phyloP scores from a whole-genome alignment of 352 stramenopile genomes.

The Saprolegnia diclina region DNA sequence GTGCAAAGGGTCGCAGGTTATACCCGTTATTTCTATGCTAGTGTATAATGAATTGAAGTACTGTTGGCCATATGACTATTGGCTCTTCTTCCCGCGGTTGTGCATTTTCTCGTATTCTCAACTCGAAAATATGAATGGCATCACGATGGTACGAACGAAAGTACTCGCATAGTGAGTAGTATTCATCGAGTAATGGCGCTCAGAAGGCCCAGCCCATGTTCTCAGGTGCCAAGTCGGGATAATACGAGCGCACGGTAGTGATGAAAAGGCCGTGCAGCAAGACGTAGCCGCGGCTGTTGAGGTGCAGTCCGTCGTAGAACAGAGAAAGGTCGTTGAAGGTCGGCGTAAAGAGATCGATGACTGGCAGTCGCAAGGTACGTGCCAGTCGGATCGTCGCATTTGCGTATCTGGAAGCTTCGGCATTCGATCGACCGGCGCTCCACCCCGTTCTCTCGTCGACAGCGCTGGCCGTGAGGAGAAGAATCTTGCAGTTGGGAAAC shows the following conservation, averaged over 20 bases:
- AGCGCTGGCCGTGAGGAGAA: constrained; percentile 30
- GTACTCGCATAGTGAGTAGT: too few relatives aligned
- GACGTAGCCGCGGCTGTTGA: constrained; percentile 15
- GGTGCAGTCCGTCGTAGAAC: constrained; percentile 18
- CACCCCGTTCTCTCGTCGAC: constrained; percentile 27
- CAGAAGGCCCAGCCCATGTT: neutral
- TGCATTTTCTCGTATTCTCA: too few relatives aligned
- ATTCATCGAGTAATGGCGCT: too few relatives aligned
- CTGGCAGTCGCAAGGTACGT: neutral
- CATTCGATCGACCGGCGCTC: constrained; percentile 30
- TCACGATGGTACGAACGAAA: too few relatives aligned
- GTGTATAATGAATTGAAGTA: too few relatives aligned
- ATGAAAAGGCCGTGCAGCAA: constrained; percentile 12
- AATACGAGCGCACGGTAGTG: neutral
- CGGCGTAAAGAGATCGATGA: constrained; percentile 7
- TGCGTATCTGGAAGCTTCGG: constrained; percentile 31
- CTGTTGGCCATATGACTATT: too few relatives aligned
- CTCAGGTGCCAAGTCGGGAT: constrained; percentile 6
- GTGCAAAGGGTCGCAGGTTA: too few relatives aligned
- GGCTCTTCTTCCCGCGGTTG: too few relatives aligned
- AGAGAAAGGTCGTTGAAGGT: neutral
- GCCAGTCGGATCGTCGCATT: neutral
- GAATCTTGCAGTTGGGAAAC: constrained; percentile 29
- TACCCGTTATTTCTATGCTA: too few relatives aligned
- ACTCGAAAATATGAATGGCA: too few relatives aligned